Evolutionary conservation across 176 grass and related monocot genomes (phyloP), one percentile per base, ranked within the genome.

Genomic region (Carex parvula): DNA sequence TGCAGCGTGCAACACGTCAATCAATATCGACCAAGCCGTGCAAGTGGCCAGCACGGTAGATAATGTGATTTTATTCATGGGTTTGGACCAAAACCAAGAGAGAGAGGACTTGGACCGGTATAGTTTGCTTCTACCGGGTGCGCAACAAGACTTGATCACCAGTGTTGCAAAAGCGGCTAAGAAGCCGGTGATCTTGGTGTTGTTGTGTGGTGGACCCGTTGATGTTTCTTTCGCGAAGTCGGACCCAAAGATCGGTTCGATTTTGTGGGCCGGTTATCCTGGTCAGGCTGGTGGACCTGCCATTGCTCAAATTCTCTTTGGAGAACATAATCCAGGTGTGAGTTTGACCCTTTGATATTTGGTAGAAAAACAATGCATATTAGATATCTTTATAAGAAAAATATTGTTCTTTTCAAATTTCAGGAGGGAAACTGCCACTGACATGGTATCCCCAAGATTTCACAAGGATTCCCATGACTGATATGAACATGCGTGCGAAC

Each of bases 401-500:
- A n/a, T n/a, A n/a, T 84, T 84, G 4, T 80, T 62, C 64, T 48
- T 11, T 70, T 84, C 62, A n/a, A 56, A 70, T 81, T 42, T 59
- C 87, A 97, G 94, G 94, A 11, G 95, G 95, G 57, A 93, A 87
- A 76, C 85, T 98, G 39, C 95, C 95, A 20, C 86, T 94, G 72
- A 98, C 95, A 6, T 98, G 95, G 95, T 98, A 98, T 67, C 95
- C 95, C 0, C 93, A 98, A 16, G 91, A 92, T 6, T 98, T 77
- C 89, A 94, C 91, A 3, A 84, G 18, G 0, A 82, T 98, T 58
- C 89, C 91, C 1, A 98, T 98, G 95, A 98, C 92, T 17, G 91
- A 94, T 69, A 98, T 98, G 95, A 84, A 93, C 88, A 98, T 98
- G 95, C 88, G 95, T 48, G 95, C 95, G 32, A 89, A 98, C 33